A percentile compares a stretch with the other conserved stretches of the same genome.
Evolutionary conservation across 768 basidiomycete genomes (phyloP).

Genomic region (Tricholoma saponaceum): DNA sequence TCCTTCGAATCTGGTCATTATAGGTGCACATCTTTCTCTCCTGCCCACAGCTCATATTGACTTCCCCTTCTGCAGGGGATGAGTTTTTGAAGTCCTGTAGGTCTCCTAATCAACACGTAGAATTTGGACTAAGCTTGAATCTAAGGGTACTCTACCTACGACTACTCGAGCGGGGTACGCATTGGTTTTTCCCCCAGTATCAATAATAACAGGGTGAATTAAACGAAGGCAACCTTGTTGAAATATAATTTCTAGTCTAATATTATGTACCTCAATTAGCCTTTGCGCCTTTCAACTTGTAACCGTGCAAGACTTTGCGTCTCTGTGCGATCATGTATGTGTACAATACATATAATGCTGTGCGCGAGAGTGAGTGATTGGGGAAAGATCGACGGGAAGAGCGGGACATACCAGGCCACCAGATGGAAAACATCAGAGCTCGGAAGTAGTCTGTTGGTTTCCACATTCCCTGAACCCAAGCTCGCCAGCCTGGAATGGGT

Average conservation of each 20-base stretch:
- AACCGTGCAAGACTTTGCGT: conserved; percentile 36
- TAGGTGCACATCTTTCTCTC: conserved; percentile 33
- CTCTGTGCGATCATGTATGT: conserved; percentile 53
- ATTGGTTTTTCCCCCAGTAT: conserved; percentile 58
- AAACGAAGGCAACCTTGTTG: neutral
- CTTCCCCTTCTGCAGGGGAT: conserved; percentile 34
- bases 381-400: neutral
- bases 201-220: conserved; percentile 37
- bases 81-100: conserved; percentile 66
- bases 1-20: conserved; percentile 51
- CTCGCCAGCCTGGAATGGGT: conserved; percentile 38
- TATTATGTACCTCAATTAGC: neutral
- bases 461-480: conserved; percentile 45
- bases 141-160: conserved; percentile 58
- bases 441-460: conserved; percentile 52
- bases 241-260: neutral
- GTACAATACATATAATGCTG: conserved; percentile 50
- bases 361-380: conserved; percentile 3
- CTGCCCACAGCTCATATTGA: neutral
- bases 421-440: conserved; percentile 61
- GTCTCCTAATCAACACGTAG: conserved; percentile 18
- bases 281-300: conserved; percentile 6
- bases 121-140: neutral
- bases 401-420: conserved; percentile 76
- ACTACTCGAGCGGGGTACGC: conserved; percentile 48